Conservation (phyloP, 139 green algal genomes). For the Asterochloris erici region DNA sequence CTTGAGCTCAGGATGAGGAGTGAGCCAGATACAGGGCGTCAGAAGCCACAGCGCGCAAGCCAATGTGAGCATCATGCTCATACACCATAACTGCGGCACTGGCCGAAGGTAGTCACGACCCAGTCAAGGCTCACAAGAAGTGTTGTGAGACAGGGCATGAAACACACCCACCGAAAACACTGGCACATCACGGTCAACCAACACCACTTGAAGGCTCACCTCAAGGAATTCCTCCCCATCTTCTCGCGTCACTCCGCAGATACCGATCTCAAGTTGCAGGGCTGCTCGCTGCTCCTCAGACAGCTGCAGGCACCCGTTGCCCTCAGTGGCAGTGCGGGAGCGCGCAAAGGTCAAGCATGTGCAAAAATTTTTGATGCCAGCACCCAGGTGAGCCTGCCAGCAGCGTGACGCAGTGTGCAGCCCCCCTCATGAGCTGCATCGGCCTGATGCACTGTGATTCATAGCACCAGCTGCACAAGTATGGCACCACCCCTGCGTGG, state of each 20-base stretch:
- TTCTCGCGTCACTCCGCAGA: slow-evolving; percentile 38
- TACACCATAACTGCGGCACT: background rate
- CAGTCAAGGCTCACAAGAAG: background rate
- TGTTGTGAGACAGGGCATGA: background rate
- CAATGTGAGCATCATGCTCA: background rate
- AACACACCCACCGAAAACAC: background rate
- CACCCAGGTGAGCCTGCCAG: too few species aligned
- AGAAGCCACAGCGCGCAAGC: background rate
- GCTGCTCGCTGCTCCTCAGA: slow-evolving; percentile 1
- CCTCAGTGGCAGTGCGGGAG: too few species aligned
- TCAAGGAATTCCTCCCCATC: slow-evolving; percentile 29
- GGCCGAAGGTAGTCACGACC: background rate
- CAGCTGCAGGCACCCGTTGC: background rate
- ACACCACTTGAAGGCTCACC: slow-evolving; percentile 1
- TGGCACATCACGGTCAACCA: background rate
- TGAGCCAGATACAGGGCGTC: too few species aligned
- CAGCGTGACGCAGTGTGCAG: too few species aligned
- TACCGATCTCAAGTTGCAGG: slow-evolving; percentile 69
- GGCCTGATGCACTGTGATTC: too few species aligned
- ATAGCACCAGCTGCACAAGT: too few species aligned
- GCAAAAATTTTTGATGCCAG: too few species aligned
- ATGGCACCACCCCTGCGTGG: too few species aligned
- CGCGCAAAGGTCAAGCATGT: too few species aligned
- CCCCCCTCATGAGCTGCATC: too few species aligned
- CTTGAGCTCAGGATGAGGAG: too few species aligned